Evolutionary conservation across 2,329 filamentous ascomycete genomes (phyloP).

Genomic region (Penicillium frequentans): DNA sequence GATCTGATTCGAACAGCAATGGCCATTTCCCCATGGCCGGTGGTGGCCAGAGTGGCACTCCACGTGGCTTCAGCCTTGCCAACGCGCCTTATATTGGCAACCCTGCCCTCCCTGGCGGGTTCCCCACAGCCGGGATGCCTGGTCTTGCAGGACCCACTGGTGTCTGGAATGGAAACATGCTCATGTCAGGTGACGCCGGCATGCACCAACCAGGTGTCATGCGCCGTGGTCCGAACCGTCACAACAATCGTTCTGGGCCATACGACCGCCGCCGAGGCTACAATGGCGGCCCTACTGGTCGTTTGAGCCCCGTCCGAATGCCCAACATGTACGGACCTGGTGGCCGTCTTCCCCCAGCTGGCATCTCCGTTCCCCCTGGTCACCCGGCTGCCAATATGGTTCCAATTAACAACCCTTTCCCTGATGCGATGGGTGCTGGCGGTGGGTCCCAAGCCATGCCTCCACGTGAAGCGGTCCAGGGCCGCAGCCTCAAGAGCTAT

Average conservation of each 20-base stretch:
- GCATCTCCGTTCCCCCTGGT: constrained; percentile 37
- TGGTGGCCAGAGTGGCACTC: constrained; percentile 77
- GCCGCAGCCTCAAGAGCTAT: constrained; percentile 91
- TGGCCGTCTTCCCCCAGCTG: constrained; percentile 33
- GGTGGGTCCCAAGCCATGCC: constrained; percentile 73
- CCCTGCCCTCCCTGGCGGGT: constrained; percentile 37
- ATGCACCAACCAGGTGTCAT: constrained; percentile 64
- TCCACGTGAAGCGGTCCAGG: constrained; percentile 87
- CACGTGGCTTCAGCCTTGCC: constrained; percentile 84
- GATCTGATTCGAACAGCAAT: constrained; percentile 92
- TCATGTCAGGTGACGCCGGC: constrained; percentile 41
- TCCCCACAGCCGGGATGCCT: constrained; percentile 34
- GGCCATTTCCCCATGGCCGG: constrained; percentile 88
- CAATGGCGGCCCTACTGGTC: constrained; percentile 43
- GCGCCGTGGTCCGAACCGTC: constrained; percentile 65
- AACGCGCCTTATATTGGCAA: constrained; percentile 62
- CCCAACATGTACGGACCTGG: constrained; percentile 35
- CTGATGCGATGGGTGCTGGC: constrained; percentile 56
- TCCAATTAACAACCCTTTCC: constrained; percentile 49
- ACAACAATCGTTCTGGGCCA: constrained; percentile 66
- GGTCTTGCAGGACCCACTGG: constrained; percentile 34
- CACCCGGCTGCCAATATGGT: constrained; percentile 40
- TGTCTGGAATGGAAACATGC: constrained; percentile 31
- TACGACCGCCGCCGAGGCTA: constrained; percentile 63
- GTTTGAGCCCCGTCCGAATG: constrained; percentile 46